These are phyloP conservation scores for Epichloe scottii DNA, from an alignment of 2,329 filamentous ascomycete species.

Conservation along the genomic window DNA sequence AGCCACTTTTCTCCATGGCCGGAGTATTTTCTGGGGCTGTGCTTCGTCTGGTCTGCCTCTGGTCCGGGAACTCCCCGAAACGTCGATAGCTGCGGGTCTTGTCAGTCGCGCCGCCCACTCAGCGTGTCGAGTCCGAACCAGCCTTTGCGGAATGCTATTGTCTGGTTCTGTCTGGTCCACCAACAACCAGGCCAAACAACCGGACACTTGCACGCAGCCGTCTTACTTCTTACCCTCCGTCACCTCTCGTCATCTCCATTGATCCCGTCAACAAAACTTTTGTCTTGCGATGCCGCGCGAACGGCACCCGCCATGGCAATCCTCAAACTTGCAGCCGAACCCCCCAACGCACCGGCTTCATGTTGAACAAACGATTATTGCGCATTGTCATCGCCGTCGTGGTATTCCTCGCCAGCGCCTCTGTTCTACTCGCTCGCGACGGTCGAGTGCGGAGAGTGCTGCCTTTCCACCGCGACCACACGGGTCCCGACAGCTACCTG, in stretches of 20 bases:
- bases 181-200: too few relatives aligned
- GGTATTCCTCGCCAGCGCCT: conserved; percentile 12
- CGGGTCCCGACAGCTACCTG: conserved; percentile 16
- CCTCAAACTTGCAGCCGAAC: conserved; percentile 1
- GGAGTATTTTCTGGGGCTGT: too few relatives aligned
- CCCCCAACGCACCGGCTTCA: conserved; percentile 7
- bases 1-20: too few relatives aligned
- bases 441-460: not conserved
- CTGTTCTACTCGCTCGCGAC: not conserved
- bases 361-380: conserved; percentile 20
- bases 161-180: too few relatives aligned
- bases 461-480: conserved; percentile 13
- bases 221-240: too few relatives aligned
- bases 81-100: too few relatives aligned
- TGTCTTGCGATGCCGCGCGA: conserved; percentile 1
- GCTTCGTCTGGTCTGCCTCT: too few relatives aligned
- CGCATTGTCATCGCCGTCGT: conserved; percentile 16
- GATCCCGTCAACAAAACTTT: conserved; percentile 8
- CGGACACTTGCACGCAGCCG: too few relatives aligned
- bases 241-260: not conserved
- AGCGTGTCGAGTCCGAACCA: too few relatives aligned
- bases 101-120: too few relatives aligned
- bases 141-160: too few relatives aligned
- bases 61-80: too few relatives aligned
- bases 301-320: conserved; percentile 1